Evolutionary conservation across 169 alveolate genomes (phyloP), one percentile per base, ranked within the genome.

Genomic region (Cryptosporidium viatorum): DNA sequence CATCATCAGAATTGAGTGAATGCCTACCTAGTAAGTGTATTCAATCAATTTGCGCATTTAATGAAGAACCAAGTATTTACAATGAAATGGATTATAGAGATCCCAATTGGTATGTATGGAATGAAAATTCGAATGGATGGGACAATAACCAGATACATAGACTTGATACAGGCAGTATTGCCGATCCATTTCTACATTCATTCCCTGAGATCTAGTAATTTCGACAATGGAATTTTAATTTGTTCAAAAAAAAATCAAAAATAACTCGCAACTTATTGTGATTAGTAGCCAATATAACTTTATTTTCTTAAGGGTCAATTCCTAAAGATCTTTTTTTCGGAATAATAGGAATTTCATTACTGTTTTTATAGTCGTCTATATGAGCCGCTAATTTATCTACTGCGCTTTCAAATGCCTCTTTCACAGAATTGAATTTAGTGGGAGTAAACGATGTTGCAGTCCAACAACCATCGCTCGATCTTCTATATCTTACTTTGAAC

Each of bases 361-460:
- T 80, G 67, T 80, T 80, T 65, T 80, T 80, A 50, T 80, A 80
- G 23, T 80, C 89, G 8, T 50, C 55, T 5, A 80, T 80, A 31
- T 80, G 89, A 21, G 75, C 75, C 7, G 89, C 89, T 12, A 80
- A 58, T 41, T 80, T 80, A 39, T 65, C 39, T 14, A 80, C 37
- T 41, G 89, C 89, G 68, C 23, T 23, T 16, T 80, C 75, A 62
- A 80, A 59, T 60, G 89, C 89, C 14, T 59, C 75, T 41, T 65
- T 41, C 9, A 80, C 89, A 60, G 89, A 80, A 65, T 65, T 65
- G 35, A 29, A 80, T 33, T 80, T 80, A 18, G 89, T 62, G 2
- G 89, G 89, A 21, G 89, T 59, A 31, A 80, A 80, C 23, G 89
- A 80, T 12, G 89, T 80, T 39, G 89, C 89, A 18, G 89, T 80